Base-by-base conservation (phyloP, 2,329 filamentous ascomycete species). In the Xenosphaeropsis pyriputrescens region DNA sequence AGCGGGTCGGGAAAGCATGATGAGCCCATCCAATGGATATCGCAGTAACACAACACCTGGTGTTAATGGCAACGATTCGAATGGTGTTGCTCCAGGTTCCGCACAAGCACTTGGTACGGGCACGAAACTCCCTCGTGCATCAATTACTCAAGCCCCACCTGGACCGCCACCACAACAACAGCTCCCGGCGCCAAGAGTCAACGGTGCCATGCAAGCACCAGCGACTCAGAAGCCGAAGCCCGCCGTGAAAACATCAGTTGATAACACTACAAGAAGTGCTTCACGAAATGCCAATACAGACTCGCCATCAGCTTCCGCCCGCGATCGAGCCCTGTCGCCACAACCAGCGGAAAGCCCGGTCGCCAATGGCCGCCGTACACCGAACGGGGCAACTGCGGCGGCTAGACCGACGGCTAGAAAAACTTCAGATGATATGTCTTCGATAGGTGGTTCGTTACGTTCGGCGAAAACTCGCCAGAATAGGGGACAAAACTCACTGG, bases 141-240 rank as follows among this genome's bases (percentile, higher is more conserved):
- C 72, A 33, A 61, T 68, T 50, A 64, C 69, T 38, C 72, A 75
- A 52, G 66, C 68, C 33, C 69, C 75, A 4, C 63, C 68, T 32
- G 76, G 77, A 11, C 76, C 76, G 30, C 76, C 77, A 36, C 75
- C 75, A 17, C 68, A 72, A 38, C 72, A 75, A 33, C 75, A 79
- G 56, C 67, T 71, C 35, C 75, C 75, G 29, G 67, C 68, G 36
- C 67, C 72, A 32, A 44, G 51, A 37, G 34, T 39, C 2, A 51
- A 50, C 39, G 47, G 45, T 17, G 34, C 42, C 6, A 42, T 40
- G 7, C 43, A 45, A 6, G 47, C 43, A 39, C 42, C 40, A 4
- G 22, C 19, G n/a, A 49, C 45, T 35, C 38, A 36, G 11, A 51
- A 47, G 26, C 43, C 46, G 17, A 56, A 56, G 16, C 44, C 45